Base-by-base conservation (phyloP, 108 stramenopile species). In the Chaetoceros muelleri region DNA sequence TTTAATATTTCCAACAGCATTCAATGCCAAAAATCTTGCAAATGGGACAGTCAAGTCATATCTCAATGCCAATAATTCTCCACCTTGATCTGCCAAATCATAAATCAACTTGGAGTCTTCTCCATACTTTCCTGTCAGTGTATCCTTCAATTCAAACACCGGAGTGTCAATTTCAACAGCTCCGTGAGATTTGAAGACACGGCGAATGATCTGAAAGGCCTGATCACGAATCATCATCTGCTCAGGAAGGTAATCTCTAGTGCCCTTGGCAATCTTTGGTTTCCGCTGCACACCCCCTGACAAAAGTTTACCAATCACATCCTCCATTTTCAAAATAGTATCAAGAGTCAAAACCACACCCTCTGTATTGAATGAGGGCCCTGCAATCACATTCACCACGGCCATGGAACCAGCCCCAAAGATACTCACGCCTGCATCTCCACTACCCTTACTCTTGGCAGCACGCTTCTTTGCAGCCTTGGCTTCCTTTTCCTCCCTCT, bases 81-180 rank as follows among this genome's bases (percentile, higher is more conserved):
- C 91, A 29, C 94, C 94, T 60, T 95, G 94, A 58, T 95, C 94
- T 13, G 89, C 89, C 50, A 95, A 71, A 57, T 95, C 90, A 62
- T 95, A 95, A 64, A 95, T 95, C 18, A 95, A 79, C 52, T 80
- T 84, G 64, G 72, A 75, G 57, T 95, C 94, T 70, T 95, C 94
- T 13, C 94, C 94, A 65, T 95, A 93, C 61, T 93, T 95, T 19
- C 94, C 94, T n/a, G 88, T 92, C 20, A 95, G 60, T 23, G 90
- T 91, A 48, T 91, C 89, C 66, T 82, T 82, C 18, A 91, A 78
- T 71, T 95, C 94, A 45, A 93, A 90, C 7, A 95, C 89, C 3
- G 94, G 93, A n/a, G 93, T 94, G 53, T 94, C 93, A 56, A 95
- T 95, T 57, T 90, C 87, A 24, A 92, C 90, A 13, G 90, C 93